phyloP scores from a whole-genome alignment of 805 yeast genomes.

The Maudiozyma saulgeensis region DNA sequence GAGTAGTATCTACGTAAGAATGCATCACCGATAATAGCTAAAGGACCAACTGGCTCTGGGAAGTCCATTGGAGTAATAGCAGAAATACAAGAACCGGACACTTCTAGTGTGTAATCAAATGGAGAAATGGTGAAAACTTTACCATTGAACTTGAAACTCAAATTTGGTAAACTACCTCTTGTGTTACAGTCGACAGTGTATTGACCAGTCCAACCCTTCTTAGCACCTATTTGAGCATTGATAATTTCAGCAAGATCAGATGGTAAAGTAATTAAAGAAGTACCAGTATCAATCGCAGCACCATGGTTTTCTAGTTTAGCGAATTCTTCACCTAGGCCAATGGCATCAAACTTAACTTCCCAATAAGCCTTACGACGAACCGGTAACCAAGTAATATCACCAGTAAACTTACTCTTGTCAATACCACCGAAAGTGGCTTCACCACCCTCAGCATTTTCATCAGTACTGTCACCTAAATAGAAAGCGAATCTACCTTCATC shows the following conservation, averaged over 20 bases:
- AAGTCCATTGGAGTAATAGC: slow-evolving; percentile 96
- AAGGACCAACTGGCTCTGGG: slow-evolving; percentile 94
- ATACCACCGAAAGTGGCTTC: slow-evolving; percentile 93
- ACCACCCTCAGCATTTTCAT: slow-evolving; percentile 59
- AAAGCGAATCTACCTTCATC: slow-evolving; percentile 84
- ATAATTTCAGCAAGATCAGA: slow-evolving; percentile 91
- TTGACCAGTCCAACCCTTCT: slow-evolving; percentile 96
- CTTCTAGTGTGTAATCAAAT: slow-evolving; percentile 88
- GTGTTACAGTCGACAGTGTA: slow-evolving; percentile 83
- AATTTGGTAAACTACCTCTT: slow-evolving; percentile 79
- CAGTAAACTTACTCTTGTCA: slow-evolving; percentile 65
- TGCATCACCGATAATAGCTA: slow-evolving; percentile 95
- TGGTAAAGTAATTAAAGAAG: slow-evolving; percentile 91
- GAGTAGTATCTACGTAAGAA: slow-evolving; percentile 94
- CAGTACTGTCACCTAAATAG: slow-evolving; percentile 77
- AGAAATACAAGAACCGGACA: slow-evolving; percentile 90
- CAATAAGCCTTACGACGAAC: slow-evolving; percentile 99
- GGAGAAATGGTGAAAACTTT: slow-evolving; percentile 85
- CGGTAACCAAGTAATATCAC: slow-evolving; percentile 90
- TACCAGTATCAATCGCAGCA: slow-evolving; percentile 98
- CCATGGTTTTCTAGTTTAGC: slow-evolving; percentile 78
- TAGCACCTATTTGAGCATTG: slow-evolving; percentile 94
- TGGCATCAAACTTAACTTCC: slow-evolving; percentile 91
- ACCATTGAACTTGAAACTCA: slow-evolving; percentile 84
- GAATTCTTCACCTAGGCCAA: slow-evolving; percentile 85